These are phyloP conservation scores for Aspergillus pseudotamarii DNA, from an alignment of 2,329 filamentous ascomycete genomes.

Conservation along the genomic window DNA sequence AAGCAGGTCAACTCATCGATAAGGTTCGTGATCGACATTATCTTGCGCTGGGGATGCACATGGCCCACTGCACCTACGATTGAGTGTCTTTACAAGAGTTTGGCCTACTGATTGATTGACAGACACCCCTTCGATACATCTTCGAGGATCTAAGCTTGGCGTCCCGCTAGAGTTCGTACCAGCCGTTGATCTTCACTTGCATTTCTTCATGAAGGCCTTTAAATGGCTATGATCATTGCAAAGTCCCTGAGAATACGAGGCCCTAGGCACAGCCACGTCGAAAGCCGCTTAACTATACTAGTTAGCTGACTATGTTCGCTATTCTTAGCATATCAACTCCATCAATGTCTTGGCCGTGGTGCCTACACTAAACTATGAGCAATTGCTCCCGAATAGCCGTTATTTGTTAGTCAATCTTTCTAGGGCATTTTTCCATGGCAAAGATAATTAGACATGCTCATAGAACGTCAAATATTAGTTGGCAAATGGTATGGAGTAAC, in stretches of 20 bases:
- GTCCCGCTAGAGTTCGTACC: not conserved
- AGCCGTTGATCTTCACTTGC: not conserved
- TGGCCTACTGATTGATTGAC: not conserved
- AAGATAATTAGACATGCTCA: too few species aligned
- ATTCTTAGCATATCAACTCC: not conserved
- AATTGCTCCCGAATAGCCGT: too few species aligned
- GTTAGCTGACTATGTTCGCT: not conserved
- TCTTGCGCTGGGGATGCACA: not conserved
- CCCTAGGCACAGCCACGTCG: not conserved
- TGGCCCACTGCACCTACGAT: too few species aligned
- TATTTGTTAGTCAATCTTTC: too few species aligned
- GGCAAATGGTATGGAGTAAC: too few species aligned
- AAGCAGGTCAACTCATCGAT: not conserved
- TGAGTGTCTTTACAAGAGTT: not conserved
- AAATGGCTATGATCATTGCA: not conserved
- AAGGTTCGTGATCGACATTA: not conserved
- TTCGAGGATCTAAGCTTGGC: not conserved
- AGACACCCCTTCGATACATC: not conserved
- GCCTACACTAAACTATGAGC: too few species aligned
- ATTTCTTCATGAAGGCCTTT: not conserved
- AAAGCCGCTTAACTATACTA: not conserved
- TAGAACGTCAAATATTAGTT: too few species aligned
- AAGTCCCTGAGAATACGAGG: not conserved
- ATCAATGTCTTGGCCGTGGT: too few species aligned
- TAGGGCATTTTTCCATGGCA: too few species aligned